phyloP scores from a whole-genome alignment of 1,139 yeast genomes.

The Diutina scorzettiae region DNA sequence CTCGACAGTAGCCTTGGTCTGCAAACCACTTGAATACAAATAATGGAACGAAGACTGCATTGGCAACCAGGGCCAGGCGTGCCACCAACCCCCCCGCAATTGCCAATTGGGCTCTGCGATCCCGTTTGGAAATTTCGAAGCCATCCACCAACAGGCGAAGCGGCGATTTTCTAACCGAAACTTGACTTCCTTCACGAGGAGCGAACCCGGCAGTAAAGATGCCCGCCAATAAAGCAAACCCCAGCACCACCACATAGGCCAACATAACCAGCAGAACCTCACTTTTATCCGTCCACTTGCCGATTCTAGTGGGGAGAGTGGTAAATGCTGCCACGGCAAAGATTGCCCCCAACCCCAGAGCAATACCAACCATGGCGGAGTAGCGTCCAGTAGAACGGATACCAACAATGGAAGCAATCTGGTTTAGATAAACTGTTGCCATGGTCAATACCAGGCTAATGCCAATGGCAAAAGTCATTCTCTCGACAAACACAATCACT shows the following conservation, averaged over 20 bases:
- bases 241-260: slow-evolving; percentile 40
- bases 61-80: slow-evolving; percentile 49
- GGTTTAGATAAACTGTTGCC: slow-evolving; percentile 40
- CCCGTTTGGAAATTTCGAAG: slow-evolving; percentile 19
- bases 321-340: slow-evolving; percentile 39
- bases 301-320: slow-evolving; percentile 34
- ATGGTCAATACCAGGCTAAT: slow-evolving; percentile 39
- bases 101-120: slow-evolving; percentile 33
- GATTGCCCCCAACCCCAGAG: slow-evolving; percentile 60
- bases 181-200: slow-evolving; percentile 19
- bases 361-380: slow-evolving; percentile 50
- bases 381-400: slow-evolving; percentile 35
- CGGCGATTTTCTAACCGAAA: slow-evolving; percentile 6
- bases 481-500: slow-evolving; percentile 37
- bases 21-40: slow-evolving; percentile 47
- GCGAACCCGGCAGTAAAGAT: slow-evolving; percentile 10
- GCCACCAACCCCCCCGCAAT: slow-evolving; percentile 55
- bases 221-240: slow-evolving; percentile 27
- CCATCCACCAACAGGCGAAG: slow-evolving; percentile 32
- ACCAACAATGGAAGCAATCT: slow-evolving; percentile 12
- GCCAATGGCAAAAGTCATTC: slow-evolving; percentile 52
- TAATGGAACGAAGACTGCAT: slow-evolving; percentile 53
- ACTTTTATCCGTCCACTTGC: slow-evolving; percentile 15
- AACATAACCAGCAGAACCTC: slow-evolving; percentile 25
- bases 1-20: slow-evolving; percentile 34